Evolutionary conservation across 352 stramenopile genomes (phyloP), one percentile per base, ranked within the genome.

Genomic region (Pythium phragmitis): DNA sequence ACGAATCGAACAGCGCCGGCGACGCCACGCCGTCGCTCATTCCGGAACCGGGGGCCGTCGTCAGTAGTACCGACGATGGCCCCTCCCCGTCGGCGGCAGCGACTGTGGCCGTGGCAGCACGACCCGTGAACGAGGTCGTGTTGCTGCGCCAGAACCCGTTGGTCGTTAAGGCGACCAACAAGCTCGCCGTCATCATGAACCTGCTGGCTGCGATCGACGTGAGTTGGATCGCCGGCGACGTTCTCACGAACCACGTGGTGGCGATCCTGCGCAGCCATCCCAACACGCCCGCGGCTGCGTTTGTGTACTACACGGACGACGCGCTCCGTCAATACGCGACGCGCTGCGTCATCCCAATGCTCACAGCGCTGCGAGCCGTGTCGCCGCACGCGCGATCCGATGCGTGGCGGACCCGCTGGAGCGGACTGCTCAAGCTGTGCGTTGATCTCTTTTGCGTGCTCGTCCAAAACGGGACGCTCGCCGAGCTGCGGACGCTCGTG

Each of bases 381-480:
- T 65, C 64, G 7, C 65, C 56, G 12, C 58, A 17, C 9, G 46
- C 51, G 14, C 47, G 34, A 0, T 59, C 53, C 8, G 60, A 57
- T 13, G 58, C 46, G 2, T 73, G 67, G 67, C 63, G 64, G 1
- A 43, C n/a, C 1, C 65, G 63, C 43, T 69, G 67, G 60, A 58
- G 50, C 5, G 55, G 56, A 3, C 43, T 68, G 12, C 45, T 73
- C 9, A 28, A 66, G 30, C 37, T 73, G 2, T 59, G 60, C 45
- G 30, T 69, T 7, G 67, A 73, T 47, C 19, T 73, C 1, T 54
- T 64, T 28, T 72, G 65, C 14, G 52, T 67, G 34, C 58, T 72
- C 3, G 12, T 68, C 1, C 51, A 57, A 9, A 57, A 68, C 13
- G 56, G 45, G 1, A 39, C 42, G 16, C 49, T 64, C 21, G 39